These are phyloP conservation scores for Fomitopsis palustris DNA, from an alignment of 1,284 basidiomycete species.

Conservation along the genomic window DNA sequence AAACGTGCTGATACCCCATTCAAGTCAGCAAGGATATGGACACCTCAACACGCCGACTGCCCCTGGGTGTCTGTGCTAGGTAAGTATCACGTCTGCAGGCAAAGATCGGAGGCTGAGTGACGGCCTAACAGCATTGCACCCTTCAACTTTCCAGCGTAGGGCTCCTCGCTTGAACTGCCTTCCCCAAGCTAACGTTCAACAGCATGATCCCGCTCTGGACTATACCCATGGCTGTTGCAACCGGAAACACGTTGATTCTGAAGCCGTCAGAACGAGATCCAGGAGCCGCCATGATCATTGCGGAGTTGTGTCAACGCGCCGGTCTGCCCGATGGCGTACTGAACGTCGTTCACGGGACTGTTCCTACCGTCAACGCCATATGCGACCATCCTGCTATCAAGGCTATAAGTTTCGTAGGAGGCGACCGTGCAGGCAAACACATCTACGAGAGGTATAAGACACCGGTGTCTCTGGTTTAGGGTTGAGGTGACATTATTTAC, in stretches of 20 bases:
- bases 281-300: conserved; percentile 96
- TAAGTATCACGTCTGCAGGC: conserved; percentile 18
- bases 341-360: conserved; percentile 88
- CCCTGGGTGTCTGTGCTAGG: conserved; percentile 80
- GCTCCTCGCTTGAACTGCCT: not conserved
- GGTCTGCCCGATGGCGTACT: conserved; percentile 79
- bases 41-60: conserved; percentile 79
- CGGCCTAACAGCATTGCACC: conserved; percentile 70
- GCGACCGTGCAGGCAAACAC: conserved; percentile 89
- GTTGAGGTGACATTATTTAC: not conserved
- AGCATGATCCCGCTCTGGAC: conserved; percentile 99
- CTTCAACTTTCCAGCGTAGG: conserved; percentile 91
- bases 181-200: not conserved
- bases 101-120: not conserved
- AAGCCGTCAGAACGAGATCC: conserved; percentile 98
- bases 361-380: conserved; percentile 89
- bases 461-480: not conserved
- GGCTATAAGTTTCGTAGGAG: conserved; percentile 97
- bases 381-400: conserved; percentile 91
- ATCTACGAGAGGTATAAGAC: conserved; percentile 78
- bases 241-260: conserved; percentile 91
- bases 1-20: not conserved
- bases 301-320: conserved; percentile 88
- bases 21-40: conserved; percentile 96
- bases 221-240: conserved; percentile 85